phyloP scores from a whole-genome alignment of 805 yeast genomes.

The Ogataea kodamae region DNA sequence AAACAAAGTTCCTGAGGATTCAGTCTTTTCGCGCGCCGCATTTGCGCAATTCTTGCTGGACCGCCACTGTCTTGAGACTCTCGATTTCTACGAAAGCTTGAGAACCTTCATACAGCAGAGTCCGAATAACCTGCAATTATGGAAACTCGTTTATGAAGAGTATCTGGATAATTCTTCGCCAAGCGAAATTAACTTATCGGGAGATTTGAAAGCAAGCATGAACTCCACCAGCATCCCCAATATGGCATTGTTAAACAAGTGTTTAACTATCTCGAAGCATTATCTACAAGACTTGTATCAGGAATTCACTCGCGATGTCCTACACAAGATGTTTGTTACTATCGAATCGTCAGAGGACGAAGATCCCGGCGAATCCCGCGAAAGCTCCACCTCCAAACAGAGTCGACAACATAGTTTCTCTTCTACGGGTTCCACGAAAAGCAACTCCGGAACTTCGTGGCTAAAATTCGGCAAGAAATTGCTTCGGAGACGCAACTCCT shows the following conservation, averaged over 20 bases:
- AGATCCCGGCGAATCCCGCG: slow-evolving; percentile 8
- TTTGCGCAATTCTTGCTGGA: slow-evolving; percentile 29
- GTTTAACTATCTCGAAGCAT: slow-evolving; percentile 23
- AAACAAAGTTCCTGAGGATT: slow-evolving; percentile 23
- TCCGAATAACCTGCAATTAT: slow-evolving; percentile 17
- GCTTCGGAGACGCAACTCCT: slow-evolving; percentile 9
- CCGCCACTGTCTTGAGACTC: slow-evolving; percentile 35
- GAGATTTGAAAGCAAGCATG: slow-evolving; percentile 21
- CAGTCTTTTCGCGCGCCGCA: slow-evolving; percentile 24
- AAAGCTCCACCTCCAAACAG: slow-evolving; percentile 7
- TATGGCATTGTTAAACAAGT: slow-evolving; percentile 14
- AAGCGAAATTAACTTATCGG: slow-evolving; percentile 34
- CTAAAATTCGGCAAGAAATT: slow-evolving; percentile 8
- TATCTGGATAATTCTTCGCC: slow-evolving; percentile 28
- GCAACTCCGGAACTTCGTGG: slow-evolving; percentile 8
- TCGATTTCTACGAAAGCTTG: slow-evolving; percentile 32
- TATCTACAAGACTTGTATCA: slow-evolving; percentile 30
- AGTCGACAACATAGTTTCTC: slow-evolving; percentile 13
- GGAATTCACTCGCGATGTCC: slow-evolving; percentile 27
- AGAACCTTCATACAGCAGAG: slow-evolving; percentile 17
- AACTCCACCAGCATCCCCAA: slow-evolving; percentile 21
- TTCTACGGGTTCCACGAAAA: slow-evolving; percentile 6
- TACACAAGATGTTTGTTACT: slow-evolving; percentile 9
- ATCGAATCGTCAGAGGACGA: slow-evolving; percentile 13
- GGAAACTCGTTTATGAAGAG: slow-evolving; percentile 27